Percentiles rank a stretch among this genome's conserved stretches.
Conservation (phyloP, 164 flowering plant genomes). For the Vitis labrusca region DNA sequence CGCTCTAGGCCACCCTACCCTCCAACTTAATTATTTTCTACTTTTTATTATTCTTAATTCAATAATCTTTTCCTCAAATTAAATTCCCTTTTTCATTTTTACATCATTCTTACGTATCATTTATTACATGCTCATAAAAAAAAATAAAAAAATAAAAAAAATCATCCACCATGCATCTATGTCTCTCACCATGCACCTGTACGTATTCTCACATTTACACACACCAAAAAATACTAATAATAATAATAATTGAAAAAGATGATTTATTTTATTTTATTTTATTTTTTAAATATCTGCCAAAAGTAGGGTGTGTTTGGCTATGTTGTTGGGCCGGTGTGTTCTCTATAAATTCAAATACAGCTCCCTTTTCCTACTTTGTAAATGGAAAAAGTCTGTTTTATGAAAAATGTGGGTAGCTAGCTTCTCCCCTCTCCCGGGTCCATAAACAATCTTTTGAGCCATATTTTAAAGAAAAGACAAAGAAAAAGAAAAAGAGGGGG, state of each 20-base stretch:
- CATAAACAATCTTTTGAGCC: not conserved
- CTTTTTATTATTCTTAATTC: not conserved
- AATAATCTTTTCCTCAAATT: not conserved
- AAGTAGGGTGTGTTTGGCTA: no score
- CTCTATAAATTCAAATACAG: no score
- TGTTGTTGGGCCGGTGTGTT: no score
- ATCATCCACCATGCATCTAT: not conserved
- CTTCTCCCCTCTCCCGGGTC: not conserved
- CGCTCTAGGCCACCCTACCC: constrained; percentile 20
- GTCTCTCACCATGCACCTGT: not conserved
- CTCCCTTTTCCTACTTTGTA: no score
- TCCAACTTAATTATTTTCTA: not conserved
- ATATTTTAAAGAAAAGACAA: not conserved
- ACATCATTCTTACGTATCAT: not conserved
- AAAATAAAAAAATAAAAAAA: no score
- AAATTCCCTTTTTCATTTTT: not conserved
- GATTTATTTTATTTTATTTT: not conserved
- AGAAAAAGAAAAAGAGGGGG: not conserved
- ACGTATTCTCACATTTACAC: no score
- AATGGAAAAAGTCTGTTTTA: not conserved
- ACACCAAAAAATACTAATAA: no score
- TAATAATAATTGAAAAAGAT: not conserved
- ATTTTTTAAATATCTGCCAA: not conserved
- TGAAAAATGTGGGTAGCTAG: not conserved
- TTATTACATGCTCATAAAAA: not conserved